These are phyloP conservation scores for Aspergillus sp. DNA, from an alignment of 2,329 filamentous ascomycete genomes.

Conservation along the genomic window DNA sequence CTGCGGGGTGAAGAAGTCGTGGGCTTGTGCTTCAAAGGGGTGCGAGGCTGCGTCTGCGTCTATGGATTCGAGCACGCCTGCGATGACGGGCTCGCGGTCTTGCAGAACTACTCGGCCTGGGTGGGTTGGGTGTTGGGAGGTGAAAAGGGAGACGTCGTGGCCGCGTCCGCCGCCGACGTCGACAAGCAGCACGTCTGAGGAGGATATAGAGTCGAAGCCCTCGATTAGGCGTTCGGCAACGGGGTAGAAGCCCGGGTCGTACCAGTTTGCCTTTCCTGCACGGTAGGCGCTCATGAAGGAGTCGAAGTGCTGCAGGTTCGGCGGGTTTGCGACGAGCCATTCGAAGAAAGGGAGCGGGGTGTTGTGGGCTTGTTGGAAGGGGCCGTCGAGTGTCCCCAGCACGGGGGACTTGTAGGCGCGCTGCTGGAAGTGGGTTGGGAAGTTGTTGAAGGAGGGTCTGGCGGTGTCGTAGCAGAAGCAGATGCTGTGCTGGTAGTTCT, in stretches of 20 bases:
- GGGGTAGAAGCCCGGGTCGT: slow-evolving; percentile 32
- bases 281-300: slow-evolving; percentile 42
- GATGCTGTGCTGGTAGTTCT: slow-evolving; percentile 38
- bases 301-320: slow-evolving; percentile 35
- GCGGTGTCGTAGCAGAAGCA: slow-evolving; percentile 40
- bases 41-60: slow-evolving; percentile 1
- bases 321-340: slow-evolving; percentile 38
- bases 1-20: slow-evolving; percentile 50
- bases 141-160: slow-evolving; percentile 41
- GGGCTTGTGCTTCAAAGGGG: slow-evolving; percentile 33
- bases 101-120: slow-evolving; percentile 6
- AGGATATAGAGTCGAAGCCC: slow-evolving; percentile 2
- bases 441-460: slow-evolving; percentile 32
- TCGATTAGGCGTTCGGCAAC: slow-evolving; percentile 15
- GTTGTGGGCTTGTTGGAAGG: slow-evolving; percentile 39
- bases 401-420: slow-evolving; percentile 29
- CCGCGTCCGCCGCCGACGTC: slow-evolving; percentile 46
- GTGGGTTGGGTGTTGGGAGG: slow-evolving; percentile 29
- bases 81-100: slow-evolving; percentile 24
- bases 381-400: slow-evolving; percentile 29
- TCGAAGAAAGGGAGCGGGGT: slow-evolving; percentile 38
- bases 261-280: slow-evolving; percentile 40
- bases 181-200: slow-evolving; percentile 31
- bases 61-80: slow-evolving; percentile 27
- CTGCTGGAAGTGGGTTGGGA: slow-evolving; percentile 34